A percentile compares a stretch with the other conserved stretches of the same genome.
Conservation (phyloP, 306 rosid species). For the Cucurbita maxima region DNA sequence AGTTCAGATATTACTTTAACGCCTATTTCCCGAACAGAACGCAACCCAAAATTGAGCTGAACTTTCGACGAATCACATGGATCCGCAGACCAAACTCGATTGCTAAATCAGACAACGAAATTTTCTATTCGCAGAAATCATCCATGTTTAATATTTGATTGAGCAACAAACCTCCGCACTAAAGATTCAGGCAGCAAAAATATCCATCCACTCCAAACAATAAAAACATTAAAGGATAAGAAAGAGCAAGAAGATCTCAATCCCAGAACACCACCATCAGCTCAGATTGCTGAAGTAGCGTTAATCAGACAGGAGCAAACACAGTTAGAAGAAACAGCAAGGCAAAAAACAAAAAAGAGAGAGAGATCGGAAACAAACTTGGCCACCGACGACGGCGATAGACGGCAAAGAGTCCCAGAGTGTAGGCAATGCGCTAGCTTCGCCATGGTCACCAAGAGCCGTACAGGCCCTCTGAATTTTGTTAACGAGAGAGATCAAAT, state of each 20-base stretch:
- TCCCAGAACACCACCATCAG: not conserved
- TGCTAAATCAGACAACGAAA: not conserved
- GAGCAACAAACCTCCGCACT: not conserved
- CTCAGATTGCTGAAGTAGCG: not conserved
- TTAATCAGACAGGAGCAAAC: not conserved
- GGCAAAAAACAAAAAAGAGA: not conserved
- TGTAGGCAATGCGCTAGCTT: conserved; percentile 71
- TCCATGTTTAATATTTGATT: not conserved
- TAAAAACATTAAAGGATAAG: not conserved
- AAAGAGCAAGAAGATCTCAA: not conserved
- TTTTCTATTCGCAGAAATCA: not conserved
- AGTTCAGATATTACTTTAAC: not conserved
- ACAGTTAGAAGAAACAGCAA: not conserved
- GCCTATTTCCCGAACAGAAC: not conserved
- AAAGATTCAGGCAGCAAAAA: not conserved
- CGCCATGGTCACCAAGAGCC: conserved; percentile 90
- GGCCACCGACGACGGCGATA: conserved; percentile 97
- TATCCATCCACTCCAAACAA: not conserved
- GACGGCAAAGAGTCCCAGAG: conserved; percentile 93
- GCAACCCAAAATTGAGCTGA: too few relatives aligned
- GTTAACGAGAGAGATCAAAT: conserved; percentile 71
- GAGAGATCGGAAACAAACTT: conserved; percentile 40
- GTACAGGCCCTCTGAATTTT: conserved; percentile 94
- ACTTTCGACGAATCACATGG: not conserved
- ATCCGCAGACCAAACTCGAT: not conserved